A percentile compares a stretch with the other conserved stretches of the same genome.
These are phyloP conservation scores for Myriosclerotinia curreyana DNA, from an alignment of 2,329 filamentous ascomycete species.

Conservation along the genomic window DNA sequence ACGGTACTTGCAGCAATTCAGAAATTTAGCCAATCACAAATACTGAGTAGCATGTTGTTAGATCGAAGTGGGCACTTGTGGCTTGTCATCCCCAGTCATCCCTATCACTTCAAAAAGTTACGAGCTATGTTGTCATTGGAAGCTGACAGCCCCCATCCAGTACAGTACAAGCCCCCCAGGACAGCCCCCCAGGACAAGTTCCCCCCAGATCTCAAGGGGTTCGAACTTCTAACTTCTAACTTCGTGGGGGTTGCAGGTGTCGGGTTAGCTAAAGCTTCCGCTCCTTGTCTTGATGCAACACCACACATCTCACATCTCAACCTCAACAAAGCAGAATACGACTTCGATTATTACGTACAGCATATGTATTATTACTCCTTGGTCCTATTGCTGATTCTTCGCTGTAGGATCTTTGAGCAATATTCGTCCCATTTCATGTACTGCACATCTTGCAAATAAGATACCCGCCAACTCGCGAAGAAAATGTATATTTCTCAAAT, in stretches of 20 bases:
- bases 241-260: neutral
- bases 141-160: neutral
- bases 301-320: no score
- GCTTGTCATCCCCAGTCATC: constrained; percentile 5
- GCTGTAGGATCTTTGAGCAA: neutral
- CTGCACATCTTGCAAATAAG: neutral
- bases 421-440: neutral
- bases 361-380: neutral
- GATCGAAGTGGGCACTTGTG: neutral
- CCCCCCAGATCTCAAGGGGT: neutral
- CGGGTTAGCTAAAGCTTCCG: neutral
- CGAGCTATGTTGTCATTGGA: neutral
- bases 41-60: no score
- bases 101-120: no score
- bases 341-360: neutral
- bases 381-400: neutral
- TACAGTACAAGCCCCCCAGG: no score
- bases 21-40: neutral
- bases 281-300: no score
- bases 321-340: constrained; percentile 7
- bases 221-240: no score
- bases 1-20: neutral
- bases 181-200: no score
- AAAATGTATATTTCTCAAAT: neutral
- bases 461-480: neutral